A percentile compares a stretch with the other conserved stretches of the same genome.
Evolutionary conservation across 441 rosid species (phyloP).

Genomic region (Erodium chrysanthum): DNA sequence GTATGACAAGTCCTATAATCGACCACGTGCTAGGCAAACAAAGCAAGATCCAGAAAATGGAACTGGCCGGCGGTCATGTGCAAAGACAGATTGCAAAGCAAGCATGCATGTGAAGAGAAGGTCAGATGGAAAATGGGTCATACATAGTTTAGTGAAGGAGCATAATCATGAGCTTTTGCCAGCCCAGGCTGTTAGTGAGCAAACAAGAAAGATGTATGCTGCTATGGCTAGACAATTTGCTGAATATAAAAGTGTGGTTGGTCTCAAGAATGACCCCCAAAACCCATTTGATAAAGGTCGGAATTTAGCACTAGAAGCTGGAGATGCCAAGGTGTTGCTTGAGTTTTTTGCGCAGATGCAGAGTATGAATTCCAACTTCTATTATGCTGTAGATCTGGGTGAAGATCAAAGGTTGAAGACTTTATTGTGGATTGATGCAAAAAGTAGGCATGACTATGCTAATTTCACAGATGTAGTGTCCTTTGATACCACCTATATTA

Average conservation of each 20-base stretch:
- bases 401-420: slow-evolving; percentile 70
- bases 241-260: slow-evolving; percentile 70
- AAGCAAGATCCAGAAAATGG: slow-evolving; percentile 73
- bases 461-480: slow-evolving; percentile 70
- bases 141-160: slow-evolving; percentile 24
- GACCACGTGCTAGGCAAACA: slow-evolving; percentile 66
- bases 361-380: slow-evolving; percentile 61
- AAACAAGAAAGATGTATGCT: slow-evolving; percentile 77
- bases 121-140: slow-evolving; percentile 25
- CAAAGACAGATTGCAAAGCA: slow-evolving; percentile 26
- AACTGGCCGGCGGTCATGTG: slow-evolving; percentile 26
- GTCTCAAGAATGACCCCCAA: slow-evolving; percentile 46
- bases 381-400: slow-evolving; percentile 62
- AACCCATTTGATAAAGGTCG: slow-evolving; percentile 54
- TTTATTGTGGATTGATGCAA: slow-evolving; percentile 78
- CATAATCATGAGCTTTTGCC: slow-evolving; percentile 37
- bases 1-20: slow-evolving; percentile 55
- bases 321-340: slow-evolving; percentile 50
- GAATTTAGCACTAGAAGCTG: slow-evolving; percentile 42
- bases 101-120: slow-evolving; percentile 28
- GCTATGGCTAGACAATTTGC: slow-evolving; percentile 91
- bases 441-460: slow-evolving; percentile 62
- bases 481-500: slow-evolving; percentile 55
- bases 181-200: slow-evolving; percentile 75
- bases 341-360: slow-evolving; percentile 59